These are phyloP conservation scores for Craterostigma plantagineum DNA, from an alignment of 257 asterid genomes.

Conservation along the genomic window DNA sequence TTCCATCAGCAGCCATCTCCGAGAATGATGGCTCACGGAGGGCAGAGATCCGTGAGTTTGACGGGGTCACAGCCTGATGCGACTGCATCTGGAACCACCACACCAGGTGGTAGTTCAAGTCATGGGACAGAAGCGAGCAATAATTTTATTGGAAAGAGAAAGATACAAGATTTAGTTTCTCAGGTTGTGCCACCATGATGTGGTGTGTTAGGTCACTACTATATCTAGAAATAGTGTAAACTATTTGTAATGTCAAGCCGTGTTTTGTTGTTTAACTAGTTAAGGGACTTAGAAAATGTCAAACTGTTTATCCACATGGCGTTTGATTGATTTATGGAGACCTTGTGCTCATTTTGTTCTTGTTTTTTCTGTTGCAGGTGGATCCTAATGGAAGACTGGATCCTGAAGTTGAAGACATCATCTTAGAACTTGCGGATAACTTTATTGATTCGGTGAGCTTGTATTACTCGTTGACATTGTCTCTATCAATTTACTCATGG, in stretches of 20 bases:
- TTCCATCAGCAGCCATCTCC: conserved; percentile 65
- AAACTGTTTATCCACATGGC: not conserved
- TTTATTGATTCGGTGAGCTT: conserved; percentile 73
- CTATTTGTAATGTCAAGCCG: no score
- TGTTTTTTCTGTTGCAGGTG: conserved; percentile 34
- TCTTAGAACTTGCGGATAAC: conserved; percentile 69
- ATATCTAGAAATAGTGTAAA: conserved; percentile 8
- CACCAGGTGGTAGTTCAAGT: conserved; percentile 91
- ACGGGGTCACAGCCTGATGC: conserved; percentile 92
- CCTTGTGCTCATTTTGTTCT: conserved; percentile 7
- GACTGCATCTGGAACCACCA: conserved; percentile 72
- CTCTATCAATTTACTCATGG: conserved; percentile 3
- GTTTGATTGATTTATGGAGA: conserved; percentile 5
- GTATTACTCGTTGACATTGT: conserved; percentile 2
- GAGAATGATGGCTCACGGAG: conserved; percentile 36
- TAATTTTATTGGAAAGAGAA: conserved; percentile 87
- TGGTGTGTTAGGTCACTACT: conserved; percentile 1
- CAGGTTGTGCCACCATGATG: conserved; percentile 32
- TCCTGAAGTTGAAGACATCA: conserved; percentile 74
- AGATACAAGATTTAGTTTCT: conserved; percentile 69
- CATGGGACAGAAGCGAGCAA: conserved; percentile 84
- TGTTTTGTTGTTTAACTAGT: no score
- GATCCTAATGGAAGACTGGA: conserved; percentile 48
- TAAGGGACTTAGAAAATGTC: conserved; percentile 5
- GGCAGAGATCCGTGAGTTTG: conserved; percentile 70